Evolutionary conservation across 2,329 filamentous ascomycete species (phyloP), one percentile per base, ranked within the genome.

Genomic region (Alternaria sp.): DNA sequence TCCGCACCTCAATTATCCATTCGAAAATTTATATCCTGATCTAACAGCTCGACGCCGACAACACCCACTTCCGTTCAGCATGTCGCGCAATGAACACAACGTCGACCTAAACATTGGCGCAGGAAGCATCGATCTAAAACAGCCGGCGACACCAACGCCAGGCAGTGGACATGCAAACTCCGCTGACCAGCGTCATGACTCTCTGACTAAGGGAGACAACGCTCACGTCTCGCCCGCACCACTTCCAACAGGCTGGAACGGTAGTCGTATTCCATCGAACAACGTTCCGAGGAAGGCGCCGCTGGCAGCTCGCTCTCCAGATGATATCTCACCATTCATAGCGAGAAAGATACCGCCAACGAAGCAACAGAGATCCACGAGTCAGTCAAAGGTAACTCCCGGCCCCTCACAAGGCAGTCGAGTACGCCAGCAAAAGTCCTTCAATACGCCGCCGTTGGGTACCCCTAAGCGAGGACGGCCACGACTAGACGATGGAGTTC

Each of bases 221-320:
- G 8, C 3, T 7, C 28, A 43, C 5, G 8, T 15, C 19, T 43
- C 32, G 17, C 55, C 47, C 1, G n/a, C 25, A 40, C 11, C 59
- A 28, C 47, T 28, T n/a, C 36, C 53, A 3, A 9, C 28, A 1
- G 55, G 23, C 12, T 30, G 26, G 15, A 62, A 40, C 17, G 11
- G 19, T 32, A 47, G 47, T 44, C 59, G 55, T 5, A 44, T 59
- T 13, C 55, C 49, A 4, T 50, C 59, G 8, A 30, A 30, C 6
- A 23, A 59, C 3, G 5, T 57, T 12, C 43, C 59, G 4, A 59
- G 55, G 28, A 62, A 62, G 50, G 55, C 59, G 19, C 59, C 59
- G 46, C 47, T 62, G 4, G 36, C 21, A 53, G 55, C 40, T 25
- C 40, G 49, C 15, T 8, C 21, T n/a, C 13, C 40, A 19, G 43